A percentile compares a stretch with the other conserved stretches of the same genome.
Evolutionary conservation across 768 basidiomycete genomes (phyloP).

Genomic region (Leccinum obscurum): DNA sequence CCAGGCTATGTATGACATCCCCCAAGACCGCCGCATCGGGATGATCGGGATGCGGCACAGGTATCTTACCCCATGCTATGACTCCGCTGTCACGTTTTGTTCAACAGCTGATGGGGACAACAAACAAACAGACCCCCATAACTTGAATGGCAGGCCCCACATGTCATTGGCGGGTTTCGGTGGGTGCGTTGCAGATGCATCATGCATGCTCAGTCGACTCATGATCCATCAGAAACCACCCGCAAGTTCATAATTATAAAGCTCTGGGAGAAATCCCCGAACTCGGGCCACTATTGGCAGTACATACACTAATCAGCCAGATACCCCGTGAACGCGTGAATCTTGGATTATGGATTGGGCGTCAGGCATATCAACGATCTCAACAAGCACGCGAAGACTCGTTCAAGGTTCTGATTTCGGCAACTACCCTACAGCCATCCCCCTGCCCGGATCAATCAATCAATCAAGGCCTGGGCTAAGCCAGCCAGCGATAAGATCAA

Average conservation of each 20-base stretch:
- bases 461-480: background rate
- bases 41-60: background rate
- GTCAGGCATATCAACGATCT: background rate
- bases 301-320: background rate
- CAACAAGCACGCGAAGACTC: background rate
- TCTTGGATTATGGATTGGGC: background rate
- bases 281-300: background rate
- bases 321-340: background rate
- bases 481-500: background rate
- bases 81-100: background rate
- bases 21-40: background rate
- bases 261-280: background rate
- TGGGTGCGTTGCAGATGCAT: constrained; percentile 5
- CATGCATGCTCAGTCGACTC: background rate
- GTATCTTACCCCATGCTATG: background rate
- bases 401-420: background rate
- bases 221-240: constrained; percentile 9
- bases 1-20: background rate
- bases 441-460: background rate
- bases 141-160: background rate
- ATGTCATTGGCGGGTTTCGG: background rate
- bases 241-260: background rate
- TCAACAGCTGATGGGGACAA: background rate
- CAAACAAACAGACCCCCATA: background rate
- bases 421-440: background rate